These are phyloP conservation scores for Leccinum sublutescens DNA, from an alignment of 768 basidiomycete genomes.

Conservation along the genomic window DNA sequence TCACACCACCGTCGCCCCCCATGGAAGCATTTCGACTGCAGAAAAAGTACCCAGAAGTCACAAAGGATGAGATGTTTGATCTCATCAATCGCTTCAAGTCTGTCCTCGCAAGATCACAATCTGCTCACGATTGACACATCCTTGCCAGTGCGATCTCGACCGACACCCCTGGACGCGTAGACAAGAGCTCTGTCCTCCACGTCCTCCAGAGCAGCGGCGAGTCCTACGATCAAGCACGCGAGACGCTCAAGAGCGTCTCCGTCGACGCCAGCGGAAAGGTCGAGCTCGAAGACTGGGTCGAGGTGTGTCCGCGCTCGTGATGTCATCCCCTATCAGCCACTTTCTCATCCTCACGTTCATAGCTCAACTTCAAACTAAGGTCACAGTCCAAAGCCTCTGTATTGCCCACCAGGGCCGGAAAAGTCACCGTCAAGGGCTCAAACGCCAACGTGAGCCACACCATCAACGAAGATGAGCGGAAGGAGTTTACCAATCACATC, in stretches of 20 bases:
- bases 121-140: background rate
- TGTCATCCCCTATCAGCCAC: slow-evolving; percentile 19
- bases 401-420: slow-evolving; percentile 72
- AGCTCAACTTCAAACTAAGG: slow-evolving; percentile 83
- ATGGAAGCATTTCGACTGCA: slow-evolving; percentile 88
- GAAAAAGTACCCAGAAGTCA: slow-evolving; percentile 89
- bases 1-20: slow-evolving; percentile 21
- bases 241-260: slow-evolving; percentile 90
- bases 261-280: slow-evolving; percentile 95
- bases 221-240: slow-evolving; percentile 86
- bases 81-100: slow-evolving; percentile 96
- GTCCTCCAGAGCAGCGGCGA: slow-evolving; percentile 77
- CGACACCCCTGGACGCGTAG: slow-evolving; percentile 77
- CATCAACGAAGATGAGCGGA: slow-evolving; percentile 93
- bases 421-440: slow-evolving; percentile 91
- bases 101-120: slow-evolving; percentile 33
- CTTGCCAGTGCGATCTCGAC: slow-evolving; percentile 64
- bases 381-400: slow-evolving; percentile 44
- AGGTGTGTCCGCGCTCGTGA: slow-evolving; percentile 50
- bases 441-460: slow-evolving; percentile 96
- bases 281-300: slow-evolving; percentile 97
- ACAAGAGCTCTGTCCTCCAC: slow-evolving; percentile 79
- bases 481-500: slow-evolving; percentile 98
- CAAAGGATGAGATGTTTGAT: slow-evolving; percentile 92
- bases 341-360: slow-evolving; percentile 11